A percentile compares a stretch with the other conserved stretches of the same genome.
Conservation (phyloP, 257 asterid species). For the Solanum appendiculatum region DNA sequence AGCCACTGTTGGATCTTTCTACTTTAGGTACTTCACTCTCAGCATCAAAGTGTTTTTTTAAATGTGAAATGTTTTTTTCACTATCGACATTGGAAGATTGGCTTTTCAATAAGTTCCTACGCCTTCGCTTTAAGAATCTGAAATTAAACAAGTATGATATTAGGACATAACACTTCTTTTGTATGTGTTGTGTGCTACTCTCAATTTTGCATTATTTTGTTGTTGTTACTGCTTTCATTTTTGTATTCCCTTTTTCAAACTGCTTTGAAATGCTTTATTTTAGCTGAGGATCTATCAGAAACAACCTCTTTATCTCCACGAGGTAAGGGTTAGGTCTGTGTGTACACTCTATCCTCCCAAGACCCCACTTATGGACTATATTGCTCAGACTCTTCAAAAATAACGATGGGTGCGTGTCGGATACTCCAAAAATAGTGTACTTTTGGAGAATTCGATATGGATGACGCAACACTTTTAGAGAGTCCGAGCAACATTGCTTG, state of each 20-base stretch:
- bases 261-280: not conserved
- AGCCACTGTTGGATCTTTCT: not conserved
- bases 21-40: not conserved
- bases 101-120: slow-evolving; percentile 1
- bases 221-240: not conserved
- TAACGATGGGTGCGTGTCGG: fast-evolving
- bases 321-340: not conserved
- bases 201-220: no score
- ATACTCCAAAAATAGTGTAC: not conserved
- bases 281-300: not conserved
- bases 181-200: not conserved
- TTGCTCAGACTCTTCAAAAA: not conserved
- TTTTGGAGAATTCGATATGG: not conserved
- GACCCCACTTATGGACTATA: not conserved
- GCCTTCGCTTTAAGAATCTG: slow-evolving; percentile 43
- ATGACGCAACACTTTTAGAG: not conserved
- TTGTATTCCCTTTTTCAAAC: not conserved
- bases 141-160: not conserved
- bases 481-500: not conserved
- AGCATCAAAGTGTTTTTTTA: not conserved
- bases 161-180: not conserved
- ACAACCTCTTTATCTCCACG: not conserved
- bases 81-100: slow-evolving; percentile 3
- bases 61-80: not conserved
- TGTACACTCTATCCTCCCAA: not conserved